Conservation (phyloP, 371 early-diverging fungal genomes). For the Mucor circinelloides region DNA sequence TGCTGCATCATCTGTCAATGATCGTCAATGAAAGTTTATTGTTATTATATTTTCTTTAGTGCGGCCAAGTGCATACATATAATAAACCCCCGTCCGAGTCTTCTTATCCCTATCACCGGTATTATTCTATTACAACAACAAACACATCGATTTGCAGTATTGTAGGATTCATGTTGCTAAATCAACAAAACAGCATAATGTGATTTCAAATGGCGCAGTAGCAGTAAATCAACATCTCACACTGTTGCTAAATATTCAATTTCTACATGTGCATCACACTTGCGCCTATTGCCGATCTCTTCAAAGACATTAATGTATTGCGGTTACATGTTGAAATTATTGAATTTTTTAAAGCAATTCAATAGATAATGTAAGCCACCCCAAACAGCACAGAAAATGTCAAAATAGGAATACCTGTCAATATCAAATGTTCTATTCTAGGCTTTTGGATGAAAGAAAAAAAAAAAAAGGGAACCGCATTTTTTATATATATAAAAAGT, state of each 20-base stretch:
- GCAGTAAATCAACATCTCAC: neutral
- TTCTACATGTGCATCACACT: neutral
- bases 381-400: neutral
- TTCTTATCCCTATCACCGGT: neutral
- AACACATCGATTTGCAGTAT: neutral
- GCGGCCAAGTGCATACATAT: too few species aligned
- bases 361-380: neutral
- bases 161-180: neutral
- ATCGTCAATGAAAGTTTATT: neutral
- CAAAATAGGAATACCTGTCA: neutral
- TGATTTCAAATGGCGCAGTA: neutral
- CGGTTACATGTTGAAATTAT: neutral
- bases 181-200: neutral
- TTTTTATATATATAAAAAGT: neutral
- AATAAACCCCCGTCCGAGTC: too few species aligned
- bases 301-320: neutral
- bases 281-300: neutral
- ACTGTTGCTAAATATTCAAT: neutral
- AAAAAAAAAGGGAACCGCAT: neutral
- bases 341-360: too few species aligned
- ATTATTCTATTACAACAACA: neutral
- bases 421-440: constrained; percentile 2
- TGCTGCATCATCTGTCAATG: neutral
- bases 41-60: neutral
- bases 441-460: neutral